These are phyloP conservation scores for Mycena vulgaris DNA, from an alignment of 768 basidiomycete species.

Conservation along the genomic window DNA sequence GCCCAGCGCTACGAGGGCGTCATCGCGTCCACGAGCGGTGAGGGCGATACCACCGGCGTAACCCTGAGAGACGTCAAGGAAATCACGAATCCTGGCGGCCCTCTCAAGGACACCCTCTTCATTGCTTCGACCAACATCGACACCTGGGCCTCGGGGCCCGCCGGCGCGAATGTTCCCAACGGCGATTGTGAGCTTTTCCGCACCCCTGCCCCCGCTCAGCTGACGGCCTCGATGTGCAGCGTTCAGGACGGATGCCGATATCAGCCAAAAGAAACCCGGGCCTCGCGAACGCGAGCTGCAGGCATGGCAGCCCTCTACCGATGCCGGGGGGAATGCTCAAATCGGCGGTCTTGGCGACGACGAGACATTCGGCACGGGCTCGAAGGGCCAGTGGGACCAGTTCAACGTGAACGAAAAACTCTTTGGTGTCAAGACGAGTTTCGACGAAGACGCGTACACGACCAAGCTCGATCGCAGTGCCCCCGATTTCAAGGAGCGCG, in stretches of 20 bases:
- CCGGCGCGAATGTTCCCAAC: slow-evolving; percentile 77
- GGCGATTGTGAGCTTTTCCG: slow-evolving; percentile 73
- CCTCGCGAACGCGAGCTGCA: slow-evolving; percentile 84
- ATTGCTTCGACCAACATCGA: slow-evolving; percentile 83
- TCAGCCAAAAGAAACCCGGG: slow-evolving; percentile 68
- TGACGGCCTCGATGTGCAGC: slow-evolving; percentile 56
- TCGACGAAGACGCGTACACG: slow-evolving; percentile 95
- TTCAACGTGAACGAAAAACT: slow-evolving; percentile 94
- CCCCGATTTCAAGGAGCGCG: slow-evolving; percentile 90
- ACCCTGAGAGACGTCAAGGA: slow-evolving; percentile 87
- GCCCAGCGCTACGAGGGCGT: slow-evolving; percentile 83
- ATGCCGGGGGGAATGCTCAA: slow-evolving; percentile 48
- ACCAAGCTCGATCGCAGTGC: slow-evolving; percentile 91
- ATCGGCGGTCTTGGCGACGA: slow-evolving; percentile 66
- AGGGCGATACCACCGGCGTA: slow-evolving; percentile 81
- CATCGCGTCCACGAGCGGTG: slow-evolving; percentile 69
- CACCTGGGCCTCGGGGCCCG: slow-evolving; percentile 79
- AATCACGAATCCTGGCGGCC: slow-evolving; percentile 72
- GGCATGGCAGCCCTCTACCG: slow-evolving; percentile 75
- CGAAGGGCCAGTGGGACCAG: slow-evolving; percentile 83
- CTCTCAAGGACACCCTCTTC: slow-evolving; percentile 80
- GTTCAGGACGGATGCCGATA: slow-evolving; percentile 89
- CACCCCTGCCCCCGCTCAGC: slow-evolving; percentile 12
- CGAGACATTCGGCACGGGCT: slow-evolving; percentile 74
- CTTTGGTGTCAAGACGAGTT: slow-evolving; percentile 93